These are phyloP conservation scores for Solanum virginianum DNA, from an alignment of 257 asterid genomes.

Conservation along the genomic window DNA sequence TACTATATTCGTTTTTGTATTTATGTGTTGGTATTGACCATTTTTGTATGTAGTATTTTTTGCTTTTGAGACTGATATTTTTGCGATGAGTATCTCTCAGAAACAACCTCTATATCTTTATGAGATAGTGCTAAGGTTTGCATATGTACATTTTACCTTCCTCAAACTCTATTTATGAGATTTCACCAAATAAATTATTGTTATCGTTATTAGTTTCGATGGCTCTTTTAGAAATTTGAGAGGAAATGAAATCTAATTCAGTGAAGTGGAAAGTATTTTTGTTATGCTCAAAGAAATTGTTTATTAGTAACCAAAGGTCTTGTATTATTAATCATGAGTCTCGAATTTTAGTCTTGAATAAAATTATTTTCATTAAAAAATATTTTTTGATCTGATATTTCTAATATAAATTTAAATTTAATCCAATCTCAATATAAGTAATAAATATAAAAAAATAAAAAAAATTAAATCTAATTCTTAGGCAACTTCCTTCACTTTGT, in stretches of 20 bases:
- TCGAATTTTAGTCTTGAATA: not conserved
- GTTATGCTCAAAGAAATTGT: not conserved
- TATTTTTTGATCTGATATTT: not conserved
- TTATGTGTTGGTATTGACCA: no score
- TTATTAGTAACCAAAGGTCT: not conserved
- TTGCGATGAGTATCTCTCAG: accelerated
- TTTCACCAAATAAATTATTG: no score
- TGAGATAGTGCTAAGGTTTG: no score
- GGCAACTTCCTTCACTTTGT: not conserved
- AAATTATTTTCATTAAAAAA: not conserved
- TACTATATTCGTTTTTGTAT: no score
- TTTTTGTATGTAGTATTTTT: no score
- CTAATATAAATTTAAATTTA: not conserved
- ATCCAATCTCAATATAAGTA: not conserved
- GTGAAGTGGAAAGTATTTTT: not conserved
- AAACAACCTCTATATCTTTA: no score
- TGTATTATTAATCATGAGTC: not conserved
- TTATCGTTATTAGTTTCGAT: no score
- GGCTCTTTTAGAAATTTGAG: not conserved
- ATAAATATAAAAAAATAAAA: not conserved
- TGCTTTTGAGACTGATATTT: no score
- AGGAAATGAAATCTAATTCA: not conserved
- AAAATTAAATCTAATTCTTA: not conserved
- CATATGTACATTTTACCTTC: no score
- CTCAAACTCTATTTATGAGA: no score